Evolutionary conservation across 2,329 filamentous ascomycete genomes (phyloP).

Genomic region (Colletotrichum magnum): DNA sequence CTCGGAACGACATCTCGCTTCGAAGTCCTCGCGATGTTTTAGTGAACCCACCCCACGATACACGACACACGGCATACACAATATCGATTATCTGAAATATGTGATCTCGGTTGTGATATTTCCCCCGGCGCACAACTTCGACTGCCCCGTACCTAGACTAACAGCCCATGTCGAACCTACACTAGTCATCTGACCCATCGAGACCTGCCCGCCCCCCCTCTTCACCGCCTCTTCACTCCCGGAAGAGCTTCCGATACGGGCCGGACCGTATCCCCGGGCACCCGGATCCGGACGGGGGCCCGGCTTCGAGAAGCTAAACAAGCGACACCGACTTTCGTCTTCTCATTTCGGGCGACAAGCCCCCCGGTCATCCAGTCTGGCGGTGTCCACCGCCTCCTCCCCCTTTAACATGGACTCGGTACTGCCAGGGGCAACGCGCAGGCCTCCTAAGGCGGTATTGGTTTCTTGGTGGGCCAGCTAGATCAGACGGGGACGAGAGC

Average conservation of each 20-base stretch:
- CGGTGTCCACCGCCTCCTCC: slow-evolving; percentile 1
- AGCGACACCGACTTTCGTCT: slow-evolving; percentile 1
- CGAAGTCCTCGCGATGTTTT: too few species aligned
- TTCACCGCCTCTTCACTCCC: slow-evolving; percentile 34
- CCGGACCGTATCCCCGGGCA: slow-evolving; percentile 30
- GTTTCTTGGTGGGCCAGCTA: too few species aligned
- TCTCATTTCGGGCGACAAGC: background rate
- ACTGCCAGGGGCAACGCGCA: too few species aligned
- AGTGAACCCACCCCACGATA: too few species aligned
- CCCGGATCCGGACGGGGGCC: slow-evolving; percentile 16
- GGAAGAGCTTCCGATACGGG: slow-evolving; percentile 23
- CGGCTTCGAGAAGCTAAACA: background rate
- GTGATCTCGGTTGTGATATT: too few species aligned
- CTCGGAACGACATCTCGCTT: too few species aligned
- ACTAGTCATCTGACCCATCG: background rate
- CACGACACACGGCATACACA: too few species aligned
- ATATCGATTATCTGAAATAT: too few species aligned
- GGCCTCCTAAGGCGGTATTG: too few species aligned
- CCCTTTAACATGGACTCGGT: background rate
- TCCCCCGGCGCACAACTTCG: too few species aligned
- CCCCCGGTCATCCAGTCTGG: background rate
- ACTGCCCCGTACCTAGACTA: too few species aligned
- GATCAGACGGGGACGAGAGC: too few species aligned
- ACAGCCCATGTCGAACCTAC: background rate
- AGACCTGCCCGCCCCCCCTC: background rate